A percentile compares a stretch with the other conserved stretches of the same genome.
phyloP scores from a whole-genome alignment of 768 basidiomycete genomes.

The Amanita rimosa region DNA sequence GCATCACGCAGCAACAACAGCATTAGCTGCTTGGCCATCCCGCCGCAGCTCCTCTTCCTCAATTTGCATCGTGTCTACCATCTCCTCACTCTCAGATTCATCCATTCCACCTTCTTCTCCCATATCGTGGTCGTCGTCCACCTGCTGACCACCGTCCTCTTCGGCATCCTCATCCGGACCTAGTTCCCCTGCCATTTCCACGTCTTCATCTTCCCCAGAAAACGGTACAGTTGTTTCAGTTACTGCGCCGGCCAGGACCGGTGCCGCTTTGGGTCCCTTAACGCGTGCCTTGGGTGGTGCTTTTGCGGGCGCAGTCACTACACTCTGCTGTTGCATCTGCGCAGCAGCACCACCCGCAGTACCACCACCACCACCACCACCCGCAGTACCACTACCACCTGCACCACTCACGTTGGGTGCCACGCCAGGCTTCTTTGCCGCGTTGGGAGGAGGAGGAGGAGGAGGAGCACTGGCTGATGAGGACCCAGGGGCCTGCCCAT shows the following conservation, averaged over 20 bases:
- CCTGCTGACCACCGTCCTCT: background rate
- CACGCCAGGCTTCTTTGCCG: slow-evolving; percentile 11
- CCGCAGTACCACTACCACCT: no score
- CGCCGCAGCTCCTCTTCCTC: slow-evolving; percentile 31
- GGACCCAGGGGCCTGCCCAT: slow-evolving; percentile 8
- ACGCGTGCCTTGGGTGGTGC: background rate
- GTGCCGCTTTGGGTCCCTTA: background rate
- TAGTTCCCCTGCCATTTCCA: slow-evolving; percentile 17
- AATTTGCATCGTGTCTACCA: slow-evolving; percentile 29
- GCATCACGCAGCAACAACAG: no score
- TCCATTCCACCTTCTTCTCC: slow-evolving; percentile 11
- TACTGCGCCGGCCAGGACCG: background rate
- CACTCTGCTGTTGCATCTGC: slow-evolving; percentile 6
- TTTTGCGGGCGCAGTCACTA: background rate
- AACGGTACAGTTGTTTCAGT: background rate
- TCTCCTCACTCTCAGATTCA: slow-evolving; percentile 23
- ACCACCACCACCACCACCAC: no score
- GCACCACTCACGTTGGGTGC: background rate
- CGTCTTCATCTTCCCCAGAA: slow-evolving; percentile 9
- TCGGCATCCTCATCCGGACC: slow-evolving; percentile 23
- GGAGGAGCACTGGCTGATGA: slow-evolving; percentile 12
- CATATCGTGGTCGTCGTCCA: slow-evolving; percentile 11
- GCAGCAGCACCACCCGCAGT: background rate
- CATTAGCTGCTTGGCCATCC: no score
- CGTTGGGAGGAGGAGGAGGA: no score